phyloP scores from a whole-genome alignment of 202 grass and related monocot genomes.

The Musa balbisiana region DNA sequence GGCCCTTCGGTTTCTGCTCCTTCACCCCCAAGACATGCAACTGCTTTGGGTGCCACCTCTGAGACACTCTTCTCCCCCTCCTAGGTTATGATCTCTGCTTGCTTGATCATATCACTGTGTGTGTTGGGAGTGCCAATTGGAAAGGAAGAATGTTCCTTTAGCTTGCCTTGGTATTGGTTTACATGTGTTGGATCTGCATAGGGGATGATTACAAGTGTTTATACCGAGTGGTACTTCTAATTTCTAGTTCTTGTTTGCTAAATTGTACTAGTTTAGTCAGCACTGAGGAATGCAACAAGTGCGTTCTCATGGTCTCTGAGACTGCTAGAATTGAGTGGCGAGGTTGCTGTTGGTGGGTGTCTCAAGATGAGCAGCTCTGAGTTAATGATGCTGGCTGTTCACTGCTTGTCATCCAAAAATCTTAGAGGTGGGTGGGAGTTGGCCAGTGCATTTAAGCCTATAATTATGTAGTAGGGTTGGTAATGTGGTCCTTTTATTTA shows the following conservation, averaged over 20 bases:
- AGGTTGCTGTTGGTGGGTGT: too few relatives aligned
- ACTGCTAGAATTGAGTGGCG: too few relatives aligned
- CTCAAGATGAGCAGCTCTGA: background rate
- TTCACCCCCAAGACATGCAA: conserved; percentile 17
- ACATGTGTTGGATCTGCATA: background rate
- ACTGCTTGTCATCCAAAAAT: background rate
- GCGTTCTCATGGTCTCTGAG: background rate
- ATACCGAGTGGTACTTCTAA: too few relatives aligned
- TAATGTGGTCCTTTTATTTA: conserved; percentile 10
- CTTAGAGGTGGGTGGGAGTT: conserved; percentile 12
- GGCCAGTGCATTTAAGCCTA: conserved; percentile 7
- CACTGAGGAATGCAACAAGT: background rate
- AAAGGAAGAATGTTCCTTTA: background rate
- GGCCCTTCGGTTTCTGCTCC: conserved; percentile 20
- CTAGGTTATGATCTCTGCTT: background rate
- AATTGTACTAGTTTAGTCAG: background rate
- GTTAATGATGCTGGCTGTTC: background rate
- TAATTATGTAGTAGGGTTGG: conserved; percentile 18
- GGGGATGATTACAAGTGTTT: background rate
- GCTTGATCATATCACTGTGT: background rate
- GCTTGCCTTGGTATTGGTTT: background rate
- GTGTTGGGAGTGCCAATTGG: background rate
- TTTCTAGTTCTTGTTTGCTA: background rate
- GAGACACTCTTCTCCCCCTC: background rate
- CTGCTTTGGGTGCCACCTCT: conserved; percentile 15